These are phyloP conservation scores for Berberis vulgaris DNA, from an alignment of 164 flowering plant genomes.

Conservation along the genomic window DNA sequence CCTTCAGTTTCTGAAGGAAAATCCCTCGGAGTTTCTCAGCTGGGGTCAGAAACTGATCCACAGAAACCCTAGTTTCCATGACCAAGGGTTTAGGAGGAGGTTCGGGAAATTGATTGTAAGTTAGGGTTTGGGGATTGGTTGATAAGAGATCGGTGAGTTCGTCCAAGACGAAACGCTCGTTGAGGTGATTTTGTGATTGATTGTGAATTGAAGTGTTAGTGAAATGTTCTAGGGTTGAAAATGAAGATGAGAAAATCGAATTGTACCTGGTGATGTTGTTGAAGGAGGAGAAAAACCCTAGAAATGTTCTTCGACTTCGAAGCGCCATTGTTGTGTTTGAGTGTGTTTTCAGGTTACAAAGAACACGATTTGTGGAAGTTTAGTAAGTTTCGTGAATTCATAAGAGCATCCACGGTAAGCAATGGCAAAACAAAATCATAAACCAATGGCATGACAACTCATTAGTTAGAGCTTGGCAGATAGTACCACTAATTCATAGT, in stretches of 20 bases:
- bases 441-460: no score
- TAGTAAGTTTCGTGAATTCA: no score
- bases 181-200: constrained; percentile 6
- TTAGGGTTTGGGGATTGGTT: constrained; percentile 13
- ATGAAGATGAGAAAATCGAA: constrained; percentile 9
- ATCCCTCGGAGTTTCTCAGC: constrained; percentile 82
- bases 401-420: no score
- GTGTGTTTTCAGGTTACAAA: no score
- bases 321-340: constrained; percentile 8
- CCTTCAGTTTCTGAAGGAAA: constrained; percentile 68
- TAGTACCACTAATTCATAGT: no score
- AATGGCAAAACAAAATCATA: no score
- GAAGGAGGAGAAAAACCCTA: constrained; percentile 4
- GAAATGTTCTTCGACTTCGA: constrained; percentile 1
- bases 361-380: no score
- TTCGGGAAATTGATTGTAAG: constrained; percentile 1
- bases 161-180: constrained; percentile 33
- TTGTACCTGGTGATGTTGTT: constrained; percentile 22
- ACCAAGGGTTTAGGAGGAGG: neutral
- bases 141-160: constrained; percentile 51
- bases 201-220: neutral
- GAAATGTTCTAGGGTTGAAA: constrained; percentile 15
- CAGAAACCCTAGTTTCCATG: constrained; percentile 10
- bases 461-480: no score
- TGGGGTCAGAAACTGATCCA: constrained; percentile 47